Evolutionary conservation across 225 moss, liverwort and hornwort genomes (phyloP).

Genomic region (Pseudisothecium myosuroides): DNA sequence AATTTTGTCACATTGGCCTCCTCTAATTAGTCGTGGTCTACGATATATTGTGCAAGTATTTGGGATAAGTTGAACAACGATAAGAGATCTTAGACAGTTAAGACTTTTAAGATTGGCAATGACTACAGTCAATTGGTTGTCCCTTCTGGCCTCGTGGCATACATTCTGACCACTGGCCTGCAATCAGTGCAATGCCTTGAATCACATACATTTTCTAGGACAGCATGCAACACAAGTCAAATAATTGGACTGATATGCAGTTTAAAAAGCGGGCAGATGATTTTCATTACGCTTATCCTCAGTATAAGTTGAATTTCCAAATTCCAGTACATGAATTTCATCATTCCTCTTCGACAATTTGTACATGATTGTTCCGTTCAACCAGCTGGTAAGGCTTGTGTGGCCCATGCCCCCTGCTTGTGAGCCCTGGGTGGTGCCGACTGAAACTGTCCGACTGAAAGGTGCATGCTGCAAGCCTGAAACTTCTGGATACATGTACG

Average conservation of each 20-base stretch:
- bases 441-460: neutral
- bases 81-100: neutral
- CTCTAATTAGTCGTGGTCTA: neutral
- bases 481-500: no score
- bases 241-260: neutral
- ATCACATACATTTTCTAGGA: neutral
- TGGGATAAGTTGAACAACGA: neutral
- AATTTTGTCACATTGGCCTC: neutral
- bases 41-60: neutral
- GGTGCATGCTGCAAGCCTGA: neutral
- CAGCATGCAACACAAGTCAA: neutral
- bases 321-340: neutral
- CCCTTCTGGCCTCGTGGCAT: neutral
- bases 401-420: neutral
- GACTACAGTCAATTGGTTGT: neutral
- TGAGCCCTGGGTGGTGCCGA: neutral
- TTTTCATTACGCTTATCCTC: neutral
- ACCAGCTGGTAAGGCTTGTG: neutral
- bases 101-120: neutral
- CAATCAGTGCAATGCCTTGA: neutral
- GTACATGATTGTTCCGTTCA: neutral
- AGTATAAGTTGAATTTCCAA: neutral
- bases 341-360: neutral
- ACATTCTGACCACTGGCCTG: neutral
- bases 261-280: neutral